Conservation (phyloP, 1,284 basidiomycete genomes). For the Sutorius eximius region DNA sequence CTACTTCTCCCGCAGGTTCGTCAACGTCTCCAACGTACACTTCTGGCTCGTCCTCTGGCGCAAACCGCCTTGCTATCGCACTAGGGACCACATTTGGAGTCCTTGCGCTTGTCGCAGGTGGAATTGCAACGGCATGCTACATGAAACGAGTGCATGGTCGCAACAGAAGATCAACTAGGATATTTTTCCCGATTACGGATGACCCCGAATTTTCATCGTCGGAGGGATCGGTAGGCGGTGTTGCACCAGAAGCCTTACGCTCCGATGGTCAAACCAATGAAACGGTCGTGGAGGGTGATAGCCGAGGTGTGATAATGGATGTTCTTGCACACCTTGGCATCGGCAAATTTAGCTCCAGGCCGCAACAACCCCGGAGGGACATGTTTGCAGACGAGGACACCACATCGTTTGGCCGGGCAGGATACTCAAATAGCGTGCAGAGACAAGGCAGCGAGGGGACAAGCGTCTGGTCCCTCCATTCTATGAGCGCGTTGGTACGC, state of each 20-base stretch:
- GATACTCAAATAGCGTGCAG: conserved; percentile 34
- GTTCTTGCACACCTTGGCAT: conserved; percentile 26
- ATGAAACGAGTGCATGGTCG: conserved; percentile 24
- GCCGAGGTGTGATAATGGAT: conserved; percentile 11
- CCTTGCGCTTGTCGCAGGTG: conserved; percentile 48
- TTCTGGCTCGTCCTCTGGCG: conserved; percentile 13
- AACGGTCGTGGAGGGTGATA: background rate
- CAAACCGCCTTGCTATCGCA: conserved; percentile 46
- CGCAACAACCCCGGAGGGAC: conserved; percentile 47
- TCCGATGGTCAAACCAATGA: conserved; percentile 4
- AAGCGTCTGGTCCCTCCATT: conserved; percentile 56
- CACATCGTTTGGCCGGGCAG: conserved; percentile 45
- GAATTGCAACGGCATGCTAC: conserved; percentile 44
- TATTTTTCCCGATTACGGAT: conserved; percentile 23
- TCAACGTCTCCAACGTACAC: conserved; percentile 9
- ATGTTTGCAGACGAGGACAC: conserved; percentile 79
- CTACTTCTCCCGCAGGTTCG: conserved; percentile 1
- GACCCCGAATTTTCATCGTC: conserved; percentile 22
- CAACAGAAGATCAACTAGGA: conserved; percentile 1
- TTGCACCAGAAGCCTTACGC: conserved; percentile 4
- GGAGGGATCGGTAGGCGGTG: conserved; percentile 6
- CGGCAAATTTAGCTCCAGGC: conserved; percentile 9
- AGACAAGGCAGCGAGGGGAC: conserved; percentile 34
- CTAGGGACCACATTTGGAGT: conserved; percentile 58
- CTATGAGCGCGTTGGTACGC: conserved; percentile 46